Evolutionary conservation across 768 basidiomycete genomes (phyloP).

Genomic region (Erythrobasidium yunnanense): DNA sequence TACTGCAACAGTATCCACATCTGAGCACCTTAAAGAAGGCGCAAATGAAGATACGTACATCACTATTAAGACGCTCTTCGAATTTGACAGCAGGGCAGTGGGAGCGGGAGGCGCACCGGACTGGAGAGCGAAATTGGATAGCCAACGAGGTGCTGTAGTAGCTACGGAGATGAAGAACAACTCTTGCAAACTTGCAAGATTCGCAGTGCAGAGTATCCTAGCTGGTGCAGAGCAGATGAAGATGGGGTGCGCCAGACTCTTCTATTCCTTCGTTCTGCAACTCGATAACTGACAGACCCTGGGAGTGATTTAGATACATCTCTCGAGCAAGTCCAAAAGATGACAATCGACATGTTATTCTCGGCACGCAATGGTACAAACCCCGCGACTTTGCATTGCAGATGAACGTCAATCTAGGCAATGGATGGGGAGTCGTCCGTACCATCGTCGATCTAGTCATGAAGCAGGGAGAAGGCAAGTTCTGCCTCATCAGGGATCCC

Average conservation of each 20-base stretch:
- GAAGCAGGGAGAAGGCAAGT: conserved; percentile 97
- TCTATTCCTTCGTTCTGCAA: neutral
- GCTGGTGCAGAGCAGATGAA: conserved; percentile 95
- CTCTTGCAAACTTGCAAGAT: conserved; percentile 90
- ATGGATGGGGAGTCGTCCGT: conserved; percentile 97
- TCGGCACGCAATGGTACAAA: conserved; percentile 88
- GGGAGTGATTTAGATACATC: conserved; percentile 57
- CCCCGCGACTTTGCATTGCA: conserved; percentile 88
- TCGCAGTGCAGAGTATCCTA: conserved; percentile 88
- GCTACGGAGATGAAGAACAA: conserved; percentile 99
- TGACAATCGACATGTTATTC: conserved; percentile 85
- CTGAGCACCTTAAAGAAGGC: conserved; percentile 37
- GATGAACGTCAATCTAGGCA: conserved; percentile 84
- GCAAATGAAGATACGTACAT: conserved; percentile 59
- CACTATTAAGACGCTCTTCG: conserved; percentile 89
- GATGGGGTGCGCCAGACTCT: conserved; percentile 61
- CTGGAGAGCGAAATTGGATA: conserved; percentile 94
- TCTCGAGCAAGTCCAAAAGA: conserved; percentile 88
- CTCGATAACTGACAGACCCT: neutral
- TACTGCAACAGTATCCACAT: conserved; percentile 15
- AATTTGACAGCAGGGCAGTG: conserved; percentile 81
- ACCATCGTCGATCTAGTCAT: conserved; percentile 87
- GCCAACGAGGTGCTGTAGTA: conserved; percentile 91
- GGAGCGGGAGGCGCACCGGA: conserved; percentile 95
- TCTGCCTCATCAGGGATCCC: conserved; percentile 91